phyloP scores from a whole-genome alignment of 805 yeast species.

The Metschnikowia cerradonensis region DNA sequence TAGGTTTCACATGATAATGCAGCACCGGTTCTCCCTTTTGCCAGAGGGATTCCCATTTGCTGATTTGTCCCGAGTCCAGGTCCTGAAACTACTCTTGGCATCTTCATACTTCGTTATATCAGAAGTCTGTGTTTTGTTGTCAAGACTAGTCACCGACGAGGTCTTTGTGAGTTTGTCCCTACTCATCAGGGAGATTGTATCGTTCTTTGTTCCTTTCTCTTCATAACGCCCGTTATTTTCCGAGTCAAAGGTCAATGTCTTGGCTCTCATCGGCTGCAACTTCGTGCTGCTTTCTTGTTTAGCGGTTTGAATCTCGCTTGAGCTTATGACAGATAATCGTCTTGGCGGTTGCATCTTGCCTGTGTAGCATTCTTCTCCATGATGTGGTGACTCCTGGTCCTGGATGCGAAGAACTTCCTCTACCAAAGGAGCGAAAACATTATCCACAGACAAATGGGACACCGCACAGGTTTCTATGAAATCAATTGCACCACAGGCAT shows the following conservation, averaged over 20 bases:
- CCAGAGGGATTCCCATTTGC: background rate
- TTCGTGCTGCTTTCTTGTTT: background rate
- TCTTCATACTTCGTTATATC: background rate
- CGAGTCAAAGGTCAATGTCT: background rate
- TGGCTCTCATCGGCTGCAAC: background rate
- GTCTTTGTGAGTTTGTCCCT: slow-evolving; percentile 1
- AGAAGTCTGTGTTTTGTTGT: background rate
- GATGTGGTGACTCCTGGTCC: background rate
- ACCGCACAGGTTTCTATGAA: slow-evolving; percentile 29
- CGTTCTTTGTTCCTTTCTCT: background rate
- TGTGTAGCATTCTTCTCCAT: background rate
- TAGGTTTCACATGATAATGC: slow-evolving; percentile 14
- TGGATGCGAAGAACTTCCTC: slow-evolving; percentile 7
- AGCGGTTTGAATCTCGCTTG: background rate
- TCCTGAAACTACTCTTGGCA: background rate
- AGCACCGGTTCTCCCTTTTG: slow-evolving; percentile 15
- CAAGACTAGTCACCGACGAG: background rate
- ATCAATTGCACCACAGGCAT: slow-evolving; percentile 23
- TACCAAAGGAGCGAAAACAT: slow-evolving; percentile 29
- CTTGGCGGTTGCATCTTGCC: background rate
- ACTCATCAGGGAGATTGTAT: background rate
- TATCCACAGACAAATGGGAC: slow-evolving; percentile 19
- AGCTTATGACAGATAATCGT: background rate
- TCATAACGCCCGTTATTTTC: background rate
- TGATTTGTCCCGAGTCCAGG: background rate